Base-by-base conservation (phyloP, 2,329 filamentous ascomycete species). In the Aspergillus phoenicis region DNA sequence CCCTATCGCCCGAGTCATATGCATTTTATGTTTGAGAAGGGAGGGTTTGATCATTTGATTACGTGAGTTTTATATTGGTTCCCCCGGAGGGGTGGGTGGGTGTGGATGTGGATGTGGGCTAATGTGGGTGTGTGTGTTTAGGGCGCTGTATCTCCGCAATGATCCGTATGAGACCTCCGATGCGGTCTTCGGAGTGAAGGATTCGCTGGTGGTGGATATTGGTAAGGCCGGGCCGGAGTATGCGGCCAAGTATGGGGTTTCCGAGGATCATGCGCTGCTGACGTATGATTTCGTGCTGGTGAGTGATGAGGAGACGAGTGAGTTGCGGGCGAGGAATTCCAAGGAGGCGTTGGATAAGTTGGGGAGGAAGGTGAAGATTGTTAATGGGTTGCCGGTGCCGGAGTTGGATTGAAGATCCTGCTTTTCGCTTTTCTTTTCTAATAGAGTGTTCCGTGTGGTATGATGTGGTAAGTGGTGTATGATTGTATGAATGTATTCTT, bases 11-110 rank as follows among this genome's bases (percentile, higher is more conserved):
- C 91, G 1, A 85, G 87, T 20, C 91, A 95, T 75, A 85, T 94
- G 82, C 91, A 95, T 75, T 95, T 95, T 70, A 95, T 96, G 90
- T 93, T 96, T 78, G 86, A 89, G 72, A 93, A 91, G 80, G 76
- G 82, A 36, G 90, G 90, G 0, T 93, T 85, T 79, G 91, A 96
- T 79, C 85, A 89, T 73, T 77, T 96, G 69, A 89, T 95, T 71
- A 96, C 91, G 90, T 93, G 81, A 65, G 88, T 20, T 20, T 20
- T 87, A 36, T 26, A 8, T 17, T 17, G 17, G 22, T 6, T 43
- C 41, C 36, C 36, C 7, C 22, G 17, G 20, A 6, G 13, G 10
- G 8, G 26, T 24, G 17, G 17, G 24, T 10, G 38, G 15, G 41
- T 4, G 6, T 10, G 10, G 43, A 20, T 4, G 6, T 10, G 10